Evolutionary conservation across 2,329 filamentous ascomycete species (phyloP).

Genomic region (Akanthomyces muscarius): DNA sequence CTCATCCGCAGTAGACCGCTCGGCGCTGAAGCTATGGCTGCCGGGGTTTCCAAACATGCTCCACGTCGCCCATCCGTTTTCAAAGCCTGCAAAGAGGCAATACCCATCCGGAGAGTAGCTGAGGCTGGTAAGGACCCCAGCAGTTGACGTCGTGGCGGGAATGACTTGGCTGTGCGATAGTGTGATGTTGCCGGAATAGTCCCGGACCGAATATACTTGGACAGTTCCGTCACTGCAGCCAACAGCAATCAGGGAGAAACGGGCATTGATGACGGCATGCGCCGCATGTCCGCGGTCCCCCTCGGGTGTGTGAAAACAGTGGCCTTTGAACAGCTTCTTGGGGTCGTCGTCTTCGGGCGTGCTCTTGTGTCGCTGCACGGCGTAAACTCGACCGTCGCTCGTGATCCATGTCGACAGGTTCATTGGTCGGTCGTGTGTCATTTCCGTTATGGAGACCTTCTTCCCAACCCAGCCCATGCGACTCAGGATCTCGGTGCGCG

Average conservation of each 20-base stretch:
- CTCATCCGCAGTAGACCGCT: slow-evolving; percentile 61
- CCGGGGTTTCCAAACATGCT: slow-evolving; percentile 93
- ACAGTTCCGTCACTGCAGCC: slow-evolving; percentile 77
- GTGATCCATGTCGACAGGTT: slow-evolving; percentile 92
- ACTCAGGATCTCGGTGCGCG: slow-evolving; percentile 82
- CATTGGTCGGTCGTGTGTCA: slow-evolving; percentile 95
- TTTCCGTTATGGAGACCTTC: slow-evolving; percentile 70
- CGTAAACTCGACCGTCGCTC: slow-evolving; percentile 81
- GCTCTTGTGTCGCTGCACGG: slow-evolving; percentile 69
- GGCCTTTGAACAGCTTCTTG: slow-evolving; percentile 77
- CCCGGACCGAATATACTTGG: slow-evolving; percentile 84
- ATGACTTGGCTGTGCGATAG: slow-evolving; percentile 73
- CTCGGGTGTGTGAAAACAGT: slow-evolving; percentile 80
- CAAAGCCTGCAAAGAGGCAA: slow-evolving; percentile 89
- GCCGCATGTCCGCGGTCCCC: slow-evolving; percentile 57
- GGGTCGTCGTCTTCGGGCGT: slow-evolving; percentile 43
- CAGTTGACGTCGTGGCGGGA: slow-evolving; percentile 61
- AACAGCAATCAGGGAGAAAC: slow-evolving; percentile 89
- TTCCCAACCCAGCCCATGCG: slow-evolving; percentile 83
- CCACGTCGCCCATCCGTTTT: slow-evolving; percentile 92
- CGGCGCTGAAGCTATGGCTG: slow-evolving; percentile 75
- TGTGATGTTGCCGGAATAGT: slow-evolving; percentile 90
- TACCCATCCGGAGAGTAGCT: slow-evolving; percentile 94
- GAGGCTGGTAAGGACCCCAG: slow-evolving; percentile 70
- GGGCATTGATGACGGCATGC: slow-evolving; percentile 81